Conservation (phyloP, 2,329 filamentous ascomycete genomes). For the Lachnellula willkommii region DNA sequence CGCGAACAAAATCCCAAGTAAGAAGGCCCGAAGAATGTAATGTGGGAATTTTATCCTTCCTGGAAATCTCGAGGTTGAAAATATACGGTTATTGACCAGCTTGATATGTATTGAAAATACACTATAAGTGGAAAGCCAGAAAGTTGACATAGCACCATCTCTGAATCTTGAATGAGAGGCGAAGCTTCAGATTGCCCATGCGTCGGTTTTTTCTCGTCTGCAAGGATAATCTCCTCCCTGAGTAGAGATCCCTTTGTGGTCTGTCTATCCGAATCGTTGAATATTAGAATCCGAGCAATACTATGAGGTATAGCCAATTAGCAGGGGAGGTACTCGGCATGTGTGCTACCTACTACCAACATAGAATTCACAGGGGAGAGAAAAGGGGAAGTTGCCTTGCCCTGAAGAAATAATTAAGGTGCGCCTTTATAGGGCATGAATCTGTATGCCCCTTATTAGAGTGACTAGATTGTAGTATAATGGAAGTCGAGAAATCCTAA, state of each 20-base stretch:
- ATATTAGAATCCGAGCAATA: background rate
- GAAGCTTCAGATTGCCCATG: background rate
- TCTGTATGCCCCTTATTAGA: no score
- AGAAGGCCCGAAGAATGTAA: background rate
- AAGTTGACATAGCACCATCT: background rate
- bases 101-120: no score
- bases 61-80: no score
- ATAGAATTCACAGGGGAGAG: no score
- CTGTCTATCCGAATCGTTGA: background rate
- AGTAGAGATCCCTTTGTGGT: background rate
- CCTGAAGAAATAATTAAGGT: no score
- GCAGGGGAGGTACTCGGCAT: background rate
- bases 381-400: no score
- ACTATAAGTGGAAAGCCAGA: background rate
- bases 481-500: background rate
- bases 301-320: background rate
- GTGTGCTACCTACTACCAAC: background rate
- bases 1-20: background rate
- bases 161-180: background rate
- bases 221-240: background rate
- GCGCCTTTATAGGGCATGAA: no score
- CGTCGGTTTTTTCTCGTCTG: background rate
- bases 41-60: no score
- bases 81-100: no score
- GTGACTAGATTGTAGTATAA: background rate